Base-by-base conservation (phyloP, 257 asterid genomes). In the Salvia miltiorrhiza region DNA sequence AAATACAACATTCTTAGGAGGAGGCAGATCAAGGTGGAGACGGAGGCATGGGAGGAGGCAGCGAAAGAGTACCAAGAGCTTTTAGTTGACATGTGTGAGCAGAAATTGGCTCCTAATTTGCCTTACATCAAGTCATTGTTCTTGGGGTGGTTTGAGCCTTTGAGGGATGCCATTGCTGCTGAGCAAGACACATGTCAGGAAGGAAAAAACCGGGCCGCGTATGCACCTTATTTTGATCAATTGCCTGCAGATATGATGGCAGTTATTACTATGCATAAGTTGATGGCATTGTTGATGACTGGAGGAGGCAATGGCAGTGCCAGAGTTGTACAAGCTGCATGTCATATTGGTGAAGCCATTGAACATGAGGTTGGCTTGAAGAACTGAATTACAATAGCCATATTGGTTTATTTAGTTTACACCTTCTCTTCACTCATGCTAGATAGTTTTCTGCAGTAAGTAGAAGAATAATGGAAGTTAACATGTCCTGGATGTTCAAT, bases 181-280 rank as follows among this genome's bases (percentile, higher is more conserved):
- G 97, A 90, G 71, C 97, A 93, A 66, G 83, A 74, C 13, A 70
- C 80, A 81, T 90, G 93, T 21, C 40, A 58, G 71, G 79, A 75
- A 55, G 93, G 90, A 45, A 87, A 80, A 72, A 78, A 68, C 40
- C 84, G 86, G 0, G 61, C 60, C 7, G 83, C 85, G 0, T 84
- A 90, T 77, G 96, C 94, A 0, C 84, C 87, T 0, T 70, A 78
- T 63, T 83, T 93, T 80, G 82, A 83, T 74, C 85, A 58, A 10
- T 81, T 93, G 81, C 99, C 99, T 5, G 93, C 97, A 3, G 97
- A 81, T 56, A 93, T 85, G 97, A 93, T 90, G 96, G 91, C 99
- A 1, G 99, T 93, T 73, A 88, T 93, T 63, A 86, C 96, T 0
- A 93, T 93, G 97, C 99, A 93, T 75, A 93, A 88, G 80, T 73